Base-by-base conservation (phyloP, 495 filamentous ascomycete genomes). In the Jackrogersella multiformis region DNA sequence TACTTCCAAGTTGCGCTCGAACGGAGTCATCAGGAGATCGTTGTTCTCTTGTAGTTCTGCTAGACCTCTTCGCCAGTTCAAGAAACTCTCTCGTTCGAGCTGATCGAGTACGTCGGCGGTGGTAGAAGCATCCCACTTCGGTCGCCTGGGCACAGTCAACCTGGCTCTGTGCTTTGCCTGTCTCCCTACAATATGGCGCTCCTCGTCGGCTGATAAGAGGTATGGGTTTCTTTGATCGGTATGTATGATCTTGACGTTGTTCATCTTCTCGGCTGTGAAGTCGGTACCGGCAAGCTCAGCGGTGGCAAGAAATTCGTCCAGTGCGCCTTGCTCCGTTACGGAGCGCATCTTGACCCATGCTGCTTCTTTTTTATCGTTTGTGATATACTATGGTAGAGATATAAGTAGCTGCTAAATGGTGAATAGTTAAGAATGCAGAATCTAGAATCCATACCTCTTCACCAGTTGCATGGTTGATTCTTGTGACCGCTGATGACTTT, bases 261-360 rank as follows among this genome's bases (percentile, higher is more conserved):
- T 97, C 86, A 96, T 91, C 83, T 97, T 97, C 84, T 99, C 95
- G 34, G 96, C 96, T 5, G 95, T 97, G 76, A 99, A 99, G 74
- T 99, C 96, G 60, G 96, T 99, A 46, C 93, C 94, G 16, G 96
- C 96, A 67, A 99, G 83, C 79, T 98, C 93, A 66, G 94, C 94
- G 24, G 94, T 97, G 12, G 84, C 83, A 61, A 84, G 67, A 73
- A 85, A 84, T 72, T 87, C 86, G 79, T 99, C 95, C 52, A 99
- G 87, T 35, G 94, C 93, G 58, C 88, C 94, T 80, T 99, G 96
- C 82, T 98, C 94, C 21, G 96, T 99, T 68, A 98, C 90, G 80
- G 91, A 94, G 78, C 94, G 92, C 94, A 99, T 97, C 83, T 97
- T 98, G 71, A 93, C 87, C 90, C 91, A 94, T 68, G 87, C 81